Evolutionary conservation across 129 eudicot species (phyloP).

Genomic region (Mikania micrantha): DNA sequence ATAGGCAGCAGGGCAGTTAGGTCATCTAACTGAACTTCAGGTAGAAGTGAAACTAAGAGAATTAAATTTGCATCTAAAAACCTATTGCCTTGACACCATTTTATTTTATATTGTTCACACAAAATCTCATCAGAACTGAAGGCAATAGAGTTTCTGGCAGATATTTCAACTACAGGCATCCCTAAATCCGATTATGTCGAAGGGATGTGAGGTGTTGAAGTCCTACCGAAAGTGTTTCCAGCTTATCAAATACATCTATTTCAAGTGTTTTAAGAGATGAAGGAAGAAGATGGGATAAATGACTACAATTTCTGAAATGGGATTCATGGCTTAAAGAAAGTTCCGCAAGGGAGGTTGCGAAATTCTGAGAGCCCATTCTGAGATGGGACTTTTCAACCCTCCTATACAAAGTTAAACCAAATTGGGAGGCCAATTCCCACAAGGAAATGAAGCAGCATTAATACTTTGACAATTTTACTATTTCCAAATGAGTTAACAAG

Average conservation of each 20-base stretch:
- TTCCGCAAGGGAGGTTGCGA: too few relatives aligned
- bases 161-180: not conserved
- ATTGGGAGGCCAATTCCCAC: too few relatives aligned
- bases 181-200: fast-evolving
- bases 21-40: not conserved
- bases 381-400: too few relatives aligned
- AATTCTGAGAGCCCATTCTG: too few relatives aligned
- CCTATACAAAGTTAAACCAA: too few relatives aligned
- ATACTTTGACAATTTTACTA: not conserved
- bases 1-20: not conserved
- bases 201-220: constrained; percentile 19
- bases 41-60: not conserved
- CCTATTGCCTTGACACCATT: not conserved
- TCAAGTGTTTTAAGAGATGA: not conserved
- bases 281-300: not conserved
- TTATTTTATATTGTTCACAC: not conserved
- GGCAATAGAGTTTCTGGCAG: constrained; percentile 4
- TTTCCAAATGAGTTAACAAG: not conserved
- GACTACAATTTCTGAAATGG: not conserved
- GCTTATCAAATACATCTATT: not conserved
- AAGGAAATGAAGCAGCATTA: not conserved
- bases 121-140: not conserved
- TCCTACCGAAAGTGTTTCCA: not conserved
- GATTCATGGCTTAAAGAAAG: not conserved
- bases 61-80: not conserved